Evolutionary conservation across 176 grass and related monocot species (phyloP).

Genomic region (Oryza australiensis): DNA sequence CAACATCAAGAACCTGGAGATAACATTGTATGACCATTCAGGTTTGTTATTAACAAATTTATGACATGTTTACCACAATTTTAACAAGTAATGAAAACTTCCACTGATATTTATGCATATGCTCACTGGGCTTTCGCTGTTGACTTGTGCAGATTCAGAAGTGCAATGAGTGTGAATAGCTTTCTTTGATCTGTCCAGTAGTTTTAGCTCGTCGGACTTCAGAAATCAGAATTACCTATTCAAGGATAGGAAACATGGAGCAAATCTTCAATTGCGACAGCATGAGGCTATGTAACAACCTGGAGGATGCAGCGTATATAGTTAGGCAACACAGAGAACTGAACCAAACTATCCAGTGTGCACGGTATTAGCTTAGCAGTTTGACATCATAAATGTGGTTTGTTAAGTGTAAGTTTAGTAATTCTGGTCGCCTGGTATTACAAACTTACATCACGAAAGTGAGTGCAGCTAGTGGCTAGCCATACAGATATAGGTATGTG

Average conservation of each 20-base stretch:
- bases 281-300: neutral
- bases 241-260: neutral
- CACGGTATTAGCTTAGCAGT: conserved; percentile 25
- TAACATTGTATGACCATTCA: conserved; percentile 38
- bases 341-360: neutral
- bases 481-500: conserved; percentile 8
- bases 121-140: neutral
- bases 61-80: neutral
- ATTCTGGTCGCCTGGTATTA: neutral
- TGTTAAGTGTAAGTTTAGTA: neutral
- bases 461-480: conserved; percentile 5
- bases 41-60: conserved; percentile 15
- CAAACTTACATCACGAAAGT: neutral
- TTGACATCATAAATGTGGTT: conserved; percentile 9
- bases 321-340: neutral
- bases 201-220: neutral
- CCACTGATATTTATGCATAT: neutral
- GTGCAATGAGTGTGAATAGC: conserved; percentile 9
- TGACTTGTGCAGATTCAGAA: conserved; percentile 11
- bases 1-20: conserved; percentile 42
- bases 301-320: conserved; percentile 3
- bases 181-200: conserved; percentile 23
- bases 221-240: neutral
- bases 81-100: neutral
- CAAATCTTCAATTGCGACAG: neutral